These are phyloP conservation scores for Boechera divaricarpa DNA, from an alignment of 345 rosid genomes.

Conservation along the genomic window DNA sequence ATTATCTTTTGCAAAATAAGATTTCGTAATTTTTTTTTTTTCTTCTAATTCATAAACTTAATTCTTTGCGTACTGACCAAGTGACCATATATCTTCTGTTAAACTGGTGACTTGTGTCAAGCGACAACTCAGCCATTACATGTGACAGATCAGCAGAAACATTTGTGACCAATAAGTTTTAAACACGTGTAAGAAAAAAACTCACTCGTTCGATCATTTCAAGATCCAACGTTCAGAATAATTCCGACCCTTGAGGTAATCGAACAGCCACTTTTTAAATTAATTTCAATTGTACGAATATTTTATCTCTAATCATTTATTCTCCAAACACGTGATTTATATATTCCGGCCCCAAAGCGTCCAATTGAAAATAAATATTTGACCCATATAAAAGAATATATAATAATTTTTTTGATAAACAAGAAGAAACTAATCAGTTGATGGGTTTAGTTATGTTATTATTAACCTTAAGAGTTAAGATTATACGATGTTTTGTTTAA, in stretches of 20 bases:
- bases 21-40: neutral
- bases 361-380: neutral
- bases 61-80: slow-evolving; percentile 18
- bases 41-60: no score
- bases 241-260: slow-evolving; percentile 39
- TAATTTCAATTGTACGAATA: slow-evolving; percentile 18
- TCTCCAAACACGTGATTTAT: slow-evolving; percentile 32
- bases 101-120: slow-evolving; percentile 24
- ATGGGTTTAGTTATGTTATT: no score
- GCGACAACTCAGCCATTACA: slow-evolving; percentile 36
- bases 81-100: slow-evolving; percentile 17
- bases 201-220: neutral
- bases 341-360: neutral
- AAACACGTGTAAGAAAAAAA: neutral
- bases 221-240: slow-evolving; percentile 35
- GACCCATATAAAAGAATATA: slow-evolving; percentile 3
- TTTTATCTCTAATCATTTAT: slow-evolving; percentile 33
- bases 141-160: slow-evolving; percentile 30
- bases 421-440: no score
- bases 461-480: neutral
- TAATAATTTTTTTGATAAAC: no score
- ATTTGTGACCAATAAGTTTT: neutral
- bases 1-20: neutral
- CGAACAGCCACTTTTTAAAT: slow-evolving; percentile 10
- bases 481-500: neutral